Evolutionary conservation across 139 green algal genomes (phyloP), one percentile per base, ranked within the genome.

Genomic region (Gonium pectorale): DNA sequence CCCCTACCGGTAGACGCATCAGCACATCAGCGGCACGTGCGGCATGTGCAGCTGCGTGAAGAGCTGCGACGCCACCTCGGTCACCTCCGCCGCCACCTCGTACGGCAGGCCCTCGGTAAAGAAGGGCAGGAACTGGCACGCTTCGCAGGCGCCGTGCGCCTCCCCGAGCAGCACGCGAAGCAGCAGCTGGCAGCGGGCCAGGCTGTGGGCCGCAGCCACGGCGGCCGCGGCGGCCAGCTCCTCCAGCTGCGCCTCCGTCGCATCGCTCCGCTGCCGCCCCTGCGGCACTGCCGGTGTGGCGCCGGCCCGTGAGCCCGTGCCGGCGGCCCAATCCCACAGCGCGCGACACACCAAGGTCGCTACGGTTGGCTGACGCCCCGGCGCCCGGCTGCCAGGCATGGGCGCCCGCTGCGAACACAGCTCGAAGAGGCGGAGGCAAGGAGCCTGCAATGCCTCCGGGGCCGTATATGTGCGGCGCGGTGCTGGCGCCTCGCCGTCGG

Each of bases 121-220:
- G 64, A 78, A 85, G 15, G 79, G 49, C 64, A 85, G 64, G 79
- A 85, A 85, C 3, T 67, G 46, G n/a, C n/a, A 41, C 2, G 79
- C 79, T 49, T 85, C 79, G 49, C 79, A 85, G 27, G 46, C 46
- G 64, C n/a, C 27, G 79, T 85, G 79, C 35, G 79, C 66, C 46
- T 85, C 79, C 11, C 79, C 79, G 24, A 78, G 64, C 79, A 85
- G 64, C 64, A 71, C 19, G 49, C 49, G 64, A 46, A 85, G 64
- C 64, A 85, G 79, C 24, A 75, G 66, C 5, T 67, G 64, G 15
- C 31, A 26, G 2, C 79, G 79, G 5, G 79, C 79, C 46, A 85
- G 37, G 9, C 24, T 33, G 35, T 77, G 64, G 13, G 46, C 60
- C 64, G 62, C n/a, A 19, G 79, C 60, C 2, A 29, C 56, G 17